A percentile compares a stretch with the other conserved stretches of the same genome.
phyloP scores from a whole-genome alignment of 129 eudicot species.

The sunflower (Helianthus annuus) region DNA sequence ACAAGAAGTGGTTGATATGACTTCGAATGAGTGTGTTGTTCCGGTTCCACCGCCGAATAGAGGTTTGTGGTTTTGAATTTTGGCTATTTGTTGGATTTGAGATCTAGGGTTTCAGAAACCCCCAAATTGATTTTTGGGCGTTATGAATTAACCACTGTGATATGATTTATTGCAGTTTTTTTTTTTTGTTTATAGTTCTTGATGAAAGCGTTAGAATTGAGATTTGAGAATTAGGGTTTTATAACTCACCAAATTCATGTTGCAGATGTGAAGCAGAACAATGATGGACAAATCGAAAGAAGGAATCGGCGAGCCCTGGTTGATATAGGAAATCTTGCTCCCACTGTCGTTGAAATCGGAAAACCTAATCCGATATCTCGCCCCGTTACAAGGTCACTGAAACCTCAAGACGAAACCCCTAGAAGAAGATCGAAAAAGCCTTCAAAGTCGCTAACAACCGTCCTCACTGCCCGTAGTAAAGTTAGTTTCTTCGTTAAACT shows the following conservation, averaged over 20 bases:
- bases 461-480: constrained; percentile 87
- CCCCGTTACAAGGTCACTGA: constrained; percentile 41
- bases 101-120: constrained; percentile 7
- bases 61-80: constrained; percentile 12
- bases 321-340: constrained; percentile 43
- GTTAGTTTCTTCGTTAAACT: constrained; percentile 17
- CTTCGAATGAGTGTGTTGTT: constrained; percentile 23
- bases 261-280: constrained; percentile 38
- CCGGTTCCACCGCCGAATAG: constrained; percentile 24
- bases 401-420: constrained; percentile 31
- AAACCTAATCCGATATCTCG: constrained; percentile 31
- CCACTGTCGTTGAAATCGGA: constrained; percentile 26
- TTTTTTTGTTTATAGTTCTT: not conserved
- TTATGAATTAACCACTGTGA: not conserved
- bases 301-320: constrained; percentile 37
- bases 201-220: not conserved
- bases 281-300: constrained; percentile 29
- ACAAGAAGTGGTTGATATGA: constrained; percentile 40
- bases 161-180: not conserved
- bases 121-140: not conserved
- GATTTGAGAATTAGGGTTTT: no score
- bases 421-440: constrained; percentile 44
- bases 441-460: constrained; percentile 52
- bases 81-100: not conserved
- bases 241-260: not conserved